Base-by-base conservation (phyloP, 2,329 filamentous ascomycete genomes). In the Aspergillus brasiliensis region DNA sequence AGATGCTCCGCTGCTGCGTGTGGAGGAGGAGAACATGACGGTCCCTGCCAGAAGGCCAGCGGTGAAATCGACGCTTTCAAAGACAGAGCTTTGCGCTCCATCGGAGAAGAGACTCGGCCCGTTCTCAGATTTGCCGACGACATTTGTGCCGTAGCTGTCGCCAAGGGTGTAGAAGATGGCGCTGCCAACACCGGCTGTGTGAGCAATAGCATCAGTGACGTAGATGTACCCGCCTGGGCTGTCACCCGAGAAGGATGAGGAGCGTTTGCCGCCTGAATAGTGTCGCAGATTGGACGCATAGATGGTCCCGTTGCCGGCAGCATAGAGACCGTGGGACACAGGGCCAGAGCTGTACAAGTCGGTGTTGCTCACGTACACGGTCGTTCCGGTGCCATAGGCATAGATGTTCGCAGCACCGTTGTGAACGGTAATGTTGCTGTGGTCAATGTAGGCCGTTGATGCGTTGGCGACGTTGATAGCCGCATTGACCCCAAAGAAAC, bases 371-470 rank as follows among this genome's bases (percentile, higher is more conserved):
- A 75, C 66, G 54, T 71, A 51, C 4, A 72, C 68, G 10, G 66
- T 57, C 0, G 68, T 71, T 38, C 65, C 69, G 3, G 63, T 67
- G 25, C 73, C 73, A 34, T 72, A 74, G 3, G 69, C 42, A 60
- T 73, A 75, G 38, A 75, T 38, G 15, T 74, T 72, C 10, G 73
- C 73, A 2, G 72, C 73, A 6, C 73, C 73, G 51, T 75, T 74
- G 61, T 75, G 73, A 1, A 67, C 64, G 3, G 73, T 75, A 19
- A 75, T 63, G 57, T 75, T 75, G 28, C 69, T 34, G 37, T 75
- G 44, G 27, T 68, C 56, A 13, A 74, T 64, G 37, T 58, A 53
- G 1, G 65, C 65, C 8, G 62, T 68, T 2, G 71, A 71, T 7
- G 57, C 65, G 51, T 74, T 75, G 37, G 71, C 67, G 17, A 75